phyloP scores from a whole-genome alignment of 192 early-diverging fungal genomes.

The Diversispora epigaea region DNA sequence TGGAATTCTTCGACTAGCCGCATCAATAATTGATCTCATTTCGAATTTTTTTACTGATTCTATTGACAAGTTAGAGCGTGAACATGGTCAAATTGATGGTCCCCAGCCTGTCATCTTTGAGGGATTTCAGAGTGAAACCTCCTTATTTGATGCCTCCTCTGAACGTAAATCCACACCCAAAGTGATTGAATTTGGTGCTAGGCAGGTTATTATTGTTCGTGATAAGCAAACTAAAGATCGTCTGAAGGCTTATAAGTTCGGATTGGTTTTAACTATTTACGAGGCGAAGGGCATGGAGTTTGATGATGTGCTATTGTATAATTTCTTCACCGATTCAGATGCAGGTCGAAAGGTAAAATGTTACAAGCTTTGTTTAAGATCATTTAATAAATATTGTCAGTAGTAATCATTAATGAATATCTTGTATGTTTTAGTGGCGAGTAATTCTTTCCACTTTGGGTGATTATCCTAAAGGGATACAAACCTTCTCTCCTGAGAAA shows the following conservation, averaged over 20 bases:
- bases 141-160: too few relatives aligned
- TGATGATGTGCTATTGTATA: constrained; percentile 20
- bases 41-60: constrained; percentile 11
- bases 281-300: constrained; percentile 27
- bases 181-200: constrained; percentile 21
- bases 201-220: constrained; percentile 27
- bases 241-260: neutral
- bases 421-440: neutral
- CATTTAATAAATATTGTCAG: neutral
- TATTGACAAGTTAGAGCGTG: neutral
- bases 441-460: neutral
- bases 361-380: neutral
- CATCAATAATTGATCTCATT: constrained; percentile 22
- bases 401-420: too few relatives aligned
- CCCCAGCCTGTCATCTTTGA: neutral
- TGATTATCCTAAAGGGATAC: neutral
- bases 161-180: neutral
- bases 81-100: neutral
- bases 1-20: constrained; percentile 16
- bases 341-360: constrained; percentile 1
- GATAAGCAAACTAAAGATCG: neutral
- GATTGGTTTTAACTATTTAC: constrained; percentile 11
- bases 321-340: constrained; percentile 20
- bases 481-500: neutral
- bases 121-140: neutral